phyloP scores from a whole-genome alignment of 441 rosid genomes.

The Erysimum pusillum region DNA sequence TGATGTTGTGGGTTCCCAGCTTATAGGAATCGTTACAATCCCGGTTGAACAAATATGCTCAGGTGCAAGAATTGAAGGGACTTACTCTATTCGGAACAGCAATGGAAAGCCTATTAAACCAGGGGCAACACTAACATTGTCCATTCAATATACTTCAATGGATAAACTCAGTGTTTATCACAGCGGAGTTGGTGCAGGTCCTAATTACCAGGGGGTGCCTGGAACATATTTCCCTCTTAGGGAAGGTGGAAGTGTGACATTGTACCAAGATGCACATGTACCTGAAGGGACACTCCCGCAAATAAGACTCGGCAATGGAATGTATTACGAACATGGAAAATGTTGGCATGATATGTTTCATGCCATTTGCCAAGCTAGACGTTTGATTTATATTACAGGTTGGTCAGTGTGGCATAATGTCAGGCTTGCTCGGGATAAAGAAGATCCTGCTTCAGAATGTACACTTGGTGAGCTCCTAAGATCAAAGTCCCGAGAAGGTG shows the following conservation, averaged over 20 bases:
- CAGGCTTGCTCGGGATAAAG: constrained; percentile 69
- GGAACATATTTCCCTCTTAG: constrained; percentile 96
- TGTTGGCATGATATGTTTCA: constrained; percentile 94
- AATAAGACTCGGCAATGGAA: constrained; percentile 68
- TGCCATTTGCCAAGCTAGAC: constrained; percentile 84
- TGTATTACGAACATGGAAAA: constrained; percentile 82
- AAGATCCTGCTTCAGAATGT: constrained; percentile 56
- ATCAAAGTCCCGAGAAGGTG: constrained; percentile 95
- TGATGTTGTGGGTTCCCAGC: constrained; percentile 91
- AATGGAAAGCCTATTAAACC: constrained; percentile 87
- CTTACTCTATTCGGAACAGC: constrained; percentile 63
- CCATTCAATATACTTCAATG: constrained; percentile 84
- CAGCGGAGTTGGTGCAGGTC: constrained; percentile 92
- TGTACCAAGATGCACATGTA: constrained; percentile 98
- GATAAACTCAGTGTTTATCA: constrained; percentile 70
- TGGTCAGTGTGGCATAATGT: constrained; percentile 99
- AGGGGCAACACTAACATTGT: constrained; percentile 71
- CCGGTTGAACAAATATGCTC: constrained; percentile 79
- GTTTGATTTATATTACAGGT: constrained; percentile 88
- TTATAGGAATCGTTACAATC: constrained; percentile 82
- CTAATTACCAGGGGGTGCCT: constrained; percentile 84
- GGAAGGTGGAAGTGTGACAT: constrained; percentile 82
- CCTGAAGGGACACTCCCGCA: constrained; percentile 83
- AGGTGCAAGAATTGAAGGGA: constrained; percentile 75
- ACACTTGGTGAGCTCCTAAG: constrained; percentile 87